Evolutionary conservation across 2,329 filamentous ascomycete species (phyloP).

Genomic region (Pleoardoris graminearum): DNA sequence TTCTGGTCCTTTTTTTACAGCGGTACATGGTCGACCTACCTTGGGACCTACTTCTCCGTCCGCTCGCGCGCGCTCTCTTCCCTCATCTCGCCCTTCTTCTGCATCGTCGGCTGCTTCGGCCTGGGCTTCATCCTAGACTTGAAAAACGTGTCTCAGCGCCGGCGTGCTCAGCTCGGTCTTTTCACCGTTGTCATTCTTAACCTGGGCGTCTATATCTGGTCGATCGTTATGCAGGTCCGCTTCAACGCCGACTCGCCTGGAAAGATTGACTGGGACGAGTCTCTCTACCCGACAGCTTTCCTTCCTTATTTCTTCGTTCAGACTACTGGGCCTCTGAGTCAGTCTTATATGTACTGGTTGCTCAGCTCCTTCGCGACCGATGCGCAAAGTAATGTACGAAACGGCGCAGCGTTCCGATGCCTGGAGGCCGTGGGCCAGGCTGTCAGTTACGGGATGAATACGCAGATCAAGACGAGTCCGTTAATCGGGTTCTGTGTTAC

Average conservation of each 20-base stretch:
- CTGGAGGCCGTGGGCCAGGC: constrained; percentile 34
- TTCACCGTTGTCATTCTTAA: constrained; percentile 53
- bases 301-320: constrained; percentile 56
- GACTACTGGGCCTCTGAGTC: constrained; percentile 44
- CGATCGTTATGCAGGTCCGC: constrained; percentile 52
- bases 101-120: constrained; percentile 55
- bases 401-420: constrained; percentile 33
- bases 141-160: constrained; percentile 64
- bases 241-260: constrained; percentile 49
- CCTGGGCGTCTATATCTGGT: constrained; percentile 56
- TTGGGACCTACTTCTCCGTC: constrained; percentile 51
- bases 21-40: constrained; percentile 53
- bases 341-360: constrained; percentile 40
- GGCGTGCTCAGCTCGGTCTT: constrained; percentile 53
- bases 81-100: constrained; percentile 54
- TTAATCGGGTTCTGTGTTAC: constrained; percentile 38
- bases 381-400: constrained; percentile 31
- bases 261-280: constrained; percentile 53
- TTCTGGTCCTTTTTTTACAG: constrained; percentile 54
- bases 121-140: constrained; percentile 63
- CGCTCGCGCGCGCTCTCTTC: constrained; percentile 52
- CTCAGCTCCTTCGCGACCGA: constrained; percentile 36
- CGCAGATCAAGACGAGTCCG: constrained; percentile 32
- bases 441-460: constrained; percentile 37
- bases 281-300: constrained; percentile 49